Base-by-base conservation (phyloP, 2,329 filamentous ascomycete genomes). In the Hymenoscyphus fraxineus region DNA sequence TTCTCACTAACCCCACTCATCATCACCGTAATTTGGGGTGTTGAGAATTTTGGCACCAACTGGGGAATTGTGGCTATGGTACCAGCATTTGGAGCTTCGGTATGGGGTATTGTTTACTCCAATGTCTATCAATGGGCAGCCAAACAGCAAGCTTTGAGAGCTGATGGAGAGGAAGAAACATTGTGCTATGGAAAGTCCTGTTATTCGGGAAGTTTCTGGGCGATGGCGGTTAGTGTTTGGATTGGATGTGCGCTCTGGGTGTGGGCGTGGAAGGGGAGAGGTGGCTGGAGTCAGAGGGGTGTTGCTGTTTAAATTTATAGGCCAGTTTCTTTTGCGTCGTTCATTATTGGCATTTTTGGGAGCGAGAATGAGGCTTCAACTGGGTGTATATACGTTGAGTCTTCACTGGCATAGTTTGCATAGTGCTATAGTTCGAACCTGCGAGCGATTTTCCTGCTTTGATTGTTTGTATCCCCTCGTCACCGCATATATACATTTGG, bases 11-110 rank as follows among this genome's bases (percentile, higher is more conserved):
- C 91, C 0, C 95, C 95, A 1, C 93, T 98, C 69, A 91, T 98
- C 64, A 90, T 97, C 70, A 92, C 89, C n/a, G 93, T 97, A 10
- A 94, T 99, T 57, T 99, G 95, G 95, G 95, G 95, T 32, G 93
- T 97, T 0, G 93, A 98, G 80, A 99, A 98, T 76, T 98, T 99
- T 75, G 95, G 92, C 64, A 99, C 95, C 0, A 98, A 99, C 73
- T 99, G 94, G 88, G 95, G 95, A 10, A 93, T 98, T 66, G 88
- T 98, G 7, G 93, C 93, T 54, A 95, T 96, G 82, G 88, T 94
- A 64, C 95, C 95, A 2, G 95, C 95, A 0, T 78, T 90, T 0
- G 95, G 94, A 0, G 93, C 94, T 0, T 92, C 92, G 0, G 83
- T 97, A 39, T 99, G 94, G 93, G 92, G 93, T 0, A 77, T 95